Evolutionary conservation across 495 filamentous ascomycete species (phyloP), one percentile per base, ranked within the genome.

Genomic region (Talaromyces nanjingensis): DNA sequence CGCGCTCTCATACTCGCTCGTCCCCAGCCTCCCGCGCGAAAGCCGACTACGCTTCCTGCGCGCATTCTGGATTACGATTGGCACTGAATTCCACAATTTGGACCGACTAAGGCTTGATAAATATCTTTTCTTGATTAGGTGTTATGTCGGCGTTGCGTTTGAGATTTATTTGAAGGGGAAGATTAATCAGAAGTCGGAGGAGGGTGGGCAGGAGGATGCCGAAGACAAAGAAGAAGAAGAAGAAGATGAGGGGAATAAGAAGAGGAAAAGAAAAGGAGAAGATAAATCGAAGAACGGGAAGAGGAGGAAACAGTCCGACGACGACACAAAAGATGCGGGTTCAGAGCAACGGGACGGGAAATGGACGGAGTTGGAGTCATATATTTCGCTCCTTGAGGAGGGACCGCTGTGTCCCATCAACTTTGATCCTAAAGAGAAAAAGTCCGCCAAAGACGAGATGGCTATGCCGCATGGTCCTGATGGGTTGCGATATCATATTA

Each of bases 21-120:
- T 92, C 45, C 78, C 82, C 59, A 77, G 85, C 16, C 82, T 96
- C 34, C 86, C 86, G 25, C 71, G 79, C 12, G 74, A 81, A 37
- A 83, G 75, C 12, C 64, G 79, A 7, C 76, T 81, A 60, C 76
- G 77, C 55, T 84, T 88, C 69, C 77, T 92, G 62, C 76, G 82
- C 68, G 91, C 88, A 25, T 98, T 97, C 81, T 99, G 93, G 92
- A 84, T 85, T 60, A 97, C 90, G 55, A 90, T 98, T 77, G 82
- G 86, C 49, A 79, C 86, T 53, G 90, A 97, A 71, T 98, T 90
- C 88, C 81, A 81, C 34, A 78, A 83, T 22, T 89, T 99, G 64
- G 96, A 97, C 73, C 87, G 88, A 25, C 73, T 96, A 64, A 86
- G 93, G 42, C 86, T 97, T 80, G 91, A 98, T 72, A 98, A 98